A percentile compares a stretch with the other conserved stretches of the same genome.
Conservation (phyloP, 768 basidiomycete species). For the Suillus discolor region DNA sequence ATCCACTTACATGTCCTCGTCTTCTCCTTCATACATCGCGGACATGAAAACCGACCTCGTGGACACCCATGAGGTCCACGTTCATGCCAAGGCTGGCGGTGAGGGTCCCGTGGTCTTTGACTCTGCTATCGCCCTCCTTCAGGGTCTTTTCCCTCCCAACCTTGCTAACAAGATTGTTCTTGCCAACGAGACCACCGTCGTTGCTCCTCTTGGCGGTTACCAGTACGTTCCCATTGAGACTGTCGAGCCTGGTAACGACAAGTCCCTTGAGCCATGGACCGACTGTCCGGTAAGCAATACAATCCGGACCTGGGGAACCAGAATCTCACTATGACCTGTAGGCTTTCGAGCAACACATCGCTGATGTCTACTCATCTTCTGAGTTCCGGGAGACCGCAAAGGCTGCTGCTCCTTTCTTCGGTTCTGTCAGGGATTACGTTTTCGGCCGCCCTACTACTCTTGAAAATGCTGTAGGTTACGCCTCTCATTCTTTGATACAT, state of each 20-base stretch:
- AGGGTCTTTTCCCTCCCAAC: slow-evolving; percentile 87
- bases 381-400: slow-evolving; percentile 65
- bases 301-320: slow-evolving; percentile 16
- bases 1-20: slow-evolving; percentile 62
- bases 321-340: slow-evolving; percentile 25
- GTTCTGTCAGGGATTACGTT: slow-evolving; percentile 65
- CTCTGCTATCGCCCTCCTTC: slow-evolving; percentile 80
- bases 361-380: slow-evolving; percentile 58
- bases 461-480: slow-evolving; percentile 62
- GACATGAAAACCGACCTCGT: slow-evolving; percentile 69
- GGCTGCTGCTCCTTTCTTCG: slow-evolving; percentile 67
- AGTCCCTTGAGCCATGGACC: slow-evolving; percentile 83
- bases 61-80: slow-evolving; percentile 71
- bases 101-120: slow-evolving; percentile 89
- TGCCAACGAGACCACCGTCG: slow-evolving; percentile 73
- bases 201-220: slow-evolving; percentile 79
- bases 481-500: slow-evolving; percentile 4
- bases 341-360: slow-evolving; percentile 68
- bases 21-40: slow-evolving; percentile 69
- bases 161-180: slow-evolving; percentile 69
- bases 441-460: slow-evolving; percentile 67
- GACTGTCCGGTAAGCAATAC: slow-evolving; percentile 50
- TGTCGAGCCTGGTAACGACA: slow-evolving; percentile 82
- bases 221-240: slow-evolving; percentile 90
- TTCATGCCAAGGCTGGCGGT: slow-evolving; percentile 80